Conservation (phyloP, 2,329 filamentous ascomycete genomes). For the Ophiocordyceps camponoti-floridani region DNA sequence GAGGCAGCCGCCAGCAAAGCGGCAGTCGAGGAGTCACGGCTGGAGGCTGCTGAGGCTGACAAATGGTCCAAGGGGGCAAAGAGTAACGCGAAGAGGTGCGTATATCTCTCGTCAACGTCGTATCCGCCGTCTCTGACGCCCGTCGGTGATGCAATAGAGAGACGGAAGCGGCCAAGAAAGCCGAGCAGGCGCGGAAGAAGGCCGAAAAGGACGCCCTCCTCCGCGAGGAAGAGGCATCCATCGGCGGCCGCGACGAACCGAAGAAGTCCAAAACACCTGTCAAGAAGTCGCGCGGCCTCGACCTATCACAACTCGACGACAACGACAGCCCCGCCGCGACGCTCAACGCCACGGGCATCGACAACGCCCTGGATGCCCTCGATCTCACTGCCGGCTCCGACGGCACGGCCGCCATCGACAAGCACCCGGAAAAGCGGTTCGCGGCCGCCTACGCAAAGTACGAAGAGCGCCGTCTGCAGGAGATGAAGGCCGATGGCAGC, state of each 20-base stretch:
- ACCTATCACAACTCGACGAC: conserved; percentile 59
- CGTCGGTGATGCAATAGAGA: conserved; percentile 11
- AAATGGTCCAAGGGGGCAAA: conserved; percentile 82
- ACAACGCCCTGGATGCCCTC: conserved; percentile 82
- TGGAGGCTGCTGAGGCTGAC: conserved; percentile 47
- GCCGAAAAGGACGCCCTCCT: conserved; percentile 75
- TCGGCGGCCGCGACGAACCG: conserved; percentile 36
- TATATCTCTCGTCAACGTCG: conserved; percentile 4
- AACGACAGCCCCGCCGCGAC: conserved; percentile 35
- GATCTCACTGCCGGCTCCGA: conserved; percentile 40
- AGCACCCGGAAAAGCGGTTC: conserved; percentile 74
- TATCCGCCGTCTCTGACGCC: not conserved
- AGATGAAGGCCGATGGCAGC: conserved; percentile 70
- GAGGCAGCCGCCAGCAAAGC: conserved; percentile 70
- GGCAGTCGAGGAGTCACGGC: conserved; percentile 49
- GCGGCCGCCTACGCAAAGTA: conserved; percentile 72
- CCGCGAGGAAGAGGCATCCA: conserved; percentile 60
- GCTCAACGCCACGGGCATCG: conserved; percentile 74
- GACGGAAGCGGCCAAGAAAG: conserved; percentile 43
- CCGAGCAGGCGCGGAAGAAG: conserved; percentile 78
- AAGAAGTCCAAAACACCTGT: conserved; percentile 52
- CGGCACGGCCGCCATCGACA: conserved; percentile 61
- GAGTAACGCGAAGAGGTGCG: conserved; percentile 71
- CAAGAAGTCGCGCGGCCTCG: conserved; percentile 56
- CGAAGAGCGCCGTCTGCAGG: conserved; percentile 62